These are phyloP conservation scores for Candida sithepensis DNA, from an alignment of 805 yeast genomes.

Conservation along the genomic window DNA sequence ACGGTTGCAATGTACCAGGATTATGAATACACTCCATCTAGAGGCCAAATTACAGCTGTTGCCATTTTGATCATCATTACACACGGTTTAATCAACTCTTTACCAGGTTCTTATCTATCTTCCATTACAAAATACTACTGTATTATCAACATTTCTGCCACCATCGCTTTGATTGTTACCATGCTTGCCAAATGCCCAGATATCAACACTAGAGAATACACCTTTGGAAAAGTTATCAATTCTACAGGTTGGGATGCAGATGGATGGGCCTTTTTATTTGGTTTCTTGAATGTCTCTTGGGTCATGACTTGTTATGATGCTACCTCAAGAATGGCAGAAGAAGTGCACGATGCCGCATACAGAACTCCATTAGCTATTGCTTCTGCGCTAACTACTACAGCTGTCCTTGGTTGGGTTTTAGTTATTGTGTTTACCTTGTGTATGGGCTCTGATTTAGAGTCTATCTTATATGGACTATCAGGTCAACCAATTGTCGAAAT, in stretches of 20 bases:
- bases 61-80: constrained; percentile 46
- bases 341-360: constrained; percentile 49
- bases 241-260: constrained; percentile 46
- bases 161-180: constrained; percentile 49
- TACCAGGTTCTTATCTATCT: constrained; percentile 48
- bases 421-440: constrained; percentile 44
- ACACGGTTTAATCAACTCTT: constrained; percentile 48
- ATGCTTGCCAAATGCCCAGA: constrained; percentile 51
- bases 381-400: constrained; percentile 47
- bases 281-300: constrained; percentile 58
- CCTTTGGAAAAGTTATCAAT: constrained; percentile 46
- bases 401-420: constrained; percentile 47
- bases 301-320: constrained; percentile 58
- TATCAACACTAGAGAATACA: constrained; percentile 41
- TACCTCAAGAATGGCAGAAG: constrained; percentile 53
- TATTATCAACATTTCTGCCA: constrained; percentile 43
- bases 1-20: constrained; percentile 39
- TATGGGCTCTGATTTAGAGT: constrained; percentile 38
- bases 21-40: constrained; percentile 38
- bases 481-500: constrained; percentile 55
- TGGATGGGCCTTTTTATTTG: constrained; percentile 56
- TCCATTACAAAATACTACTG: constrained; percentile 50
- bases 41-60: constrained; percentile 46
- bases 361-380: constrained; percentile 59
- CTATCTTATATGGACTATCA: constrained; percentile 31